A percentile compares a stretch with the other conserved stretches of the same genome.
These are phyloP conservation scores for Rubroboletus satanas DNA, from an alignment of 768 basidiomycete species.

Conservation along the genomic window DNA sequence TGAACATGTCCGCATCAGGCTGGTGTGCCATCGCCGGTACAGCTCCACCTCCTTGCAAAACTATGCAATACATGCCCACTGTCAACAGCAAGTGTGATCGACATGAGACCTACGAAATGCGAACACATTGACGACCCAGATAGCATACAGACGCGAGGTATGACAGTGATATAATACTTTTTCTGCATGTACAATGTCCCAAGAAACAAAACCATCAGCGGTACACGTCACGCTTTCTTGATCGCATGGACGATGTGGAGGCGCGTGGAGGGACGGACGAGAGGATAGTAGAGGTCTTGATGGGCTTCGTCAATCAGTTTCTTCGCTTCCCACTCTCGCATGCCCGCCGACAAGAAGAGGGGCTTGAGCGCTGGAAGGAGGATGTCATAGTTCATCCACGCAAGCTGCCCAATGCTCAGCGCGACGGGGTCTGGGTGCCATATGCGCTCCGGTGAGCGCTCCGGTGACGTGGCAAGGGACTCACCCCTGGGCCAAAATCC, in stretches of 20 bases:
- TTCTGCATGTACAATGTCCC: slow-evolving; percentile 20
- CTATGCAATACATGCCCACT: slow-evolving; percentile 8
- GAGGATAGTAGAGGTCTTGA: slow-evolving; percentile 59
- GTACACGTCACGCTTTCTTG: slow-evolving; percentile 25
- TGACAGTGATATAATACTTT: slow-evolving; percentile 28
- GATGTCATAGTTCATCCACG: slow-evolving; percentile 71
- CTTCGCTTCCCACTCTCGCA: slow-evolving; percentile 52
- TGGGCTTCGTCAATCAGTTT: slow-evolving; percentile 60
- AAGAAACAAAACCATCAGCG: slow-evolving; percentile 2
- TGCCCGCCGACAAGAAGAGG: slow-evolving; percentile 50
- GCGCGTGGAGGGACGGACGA: slow-evolving; percentile 46
- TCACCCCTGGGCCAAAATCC: slow-evolving; percentile 67
- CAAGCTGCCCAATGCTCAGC: slow-evolving; percentile 63
- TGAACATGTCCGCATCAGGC: neutral
- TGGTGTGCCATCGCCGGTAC: too few species aligned
- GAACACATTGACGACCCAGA: slow-evolving; percentile 81
- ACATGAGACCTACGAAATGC: slow-evolving; percentile 52
- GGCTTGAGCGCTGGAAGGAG: slow-evolving; percentile 62
- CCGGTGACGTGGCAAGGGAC: slow-evolving; percentile 9
- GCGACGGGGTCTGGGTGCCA: slow-evolving; percentile 46
- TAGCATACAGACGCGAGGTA: slow-evolving; percentile 19
- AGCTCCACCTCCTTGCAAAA: neutral
- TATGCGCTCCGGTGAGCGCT: slow-evolving; percentile 6
- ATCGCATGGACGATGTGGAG: slow-evolving; percentile 59
- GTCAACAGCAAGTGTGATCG: slow-evolving; percentile 1